Base-by-base conservation (phyloP, 2,329 filamentous ascomycete genomes). In the Achaetomium macrosporum region DNA sequence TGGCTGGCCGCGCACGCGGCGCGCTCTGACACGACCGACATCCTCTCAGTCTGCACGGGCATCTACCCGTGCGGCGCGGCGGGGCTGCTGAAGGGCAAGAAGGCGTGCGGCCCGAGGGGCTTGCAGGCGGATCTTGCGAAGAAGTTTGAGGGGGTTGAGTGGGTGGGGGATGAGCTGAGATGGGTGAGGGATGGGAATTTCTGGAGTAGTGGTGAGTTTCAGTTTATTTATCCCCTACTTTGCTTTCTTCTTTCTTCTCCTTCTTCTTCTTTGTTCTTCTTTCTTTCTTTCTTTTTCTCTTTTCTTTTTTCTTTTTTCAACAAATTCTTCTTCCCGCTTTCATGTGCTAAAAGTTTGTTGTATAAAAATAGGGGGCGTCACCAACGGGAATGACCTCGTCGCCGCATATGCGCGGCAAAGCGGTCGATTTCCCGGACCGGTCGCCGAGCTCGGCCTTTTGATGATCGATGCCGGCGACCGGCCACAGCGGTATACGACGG, bases 371-470 rank as follows among this genome's bases (percentile, higher is more conserved):
- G 75, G 76, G n/a, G 76, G 75, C 47, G 66, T 81, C 49, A 81
- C 77, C 12, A 80, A 80, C 55, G 77, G 77, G 31, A 79, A 80
- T 58, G 78, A 81, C 53, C 68, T 81, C 49, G 72, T 79, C 42
- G 73, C 74, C 16, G 76, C 76, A 2, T 81, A 80, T 60, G 71
- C 72, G 9, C 70, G 74, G 35, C 65, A 69, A 6, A 68, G 68
- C 41, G 67, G 69, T 50, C 70, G 70, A 50, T 76, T 78, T 60
- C 69, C 75, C 0, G 59, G 55, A 5, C 63, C 72, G 0, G 56
- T 78, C 15, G 75, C 68, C 10, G 76, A 80, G 61, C 59, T 76
- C 42, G 69, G 63, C 3, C 66, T 73, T 19, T 63, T 64, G 54
- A 59, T 77, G 65, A 70, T 72, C 1, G 77, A 79, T 17, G 73